A percentile compares a stretch with the other conserved stretches of the same genome.
phyloP scores from a whole-genome alignment of 306 rosid genomes.

The Adenanthera pavonina region DNA sequence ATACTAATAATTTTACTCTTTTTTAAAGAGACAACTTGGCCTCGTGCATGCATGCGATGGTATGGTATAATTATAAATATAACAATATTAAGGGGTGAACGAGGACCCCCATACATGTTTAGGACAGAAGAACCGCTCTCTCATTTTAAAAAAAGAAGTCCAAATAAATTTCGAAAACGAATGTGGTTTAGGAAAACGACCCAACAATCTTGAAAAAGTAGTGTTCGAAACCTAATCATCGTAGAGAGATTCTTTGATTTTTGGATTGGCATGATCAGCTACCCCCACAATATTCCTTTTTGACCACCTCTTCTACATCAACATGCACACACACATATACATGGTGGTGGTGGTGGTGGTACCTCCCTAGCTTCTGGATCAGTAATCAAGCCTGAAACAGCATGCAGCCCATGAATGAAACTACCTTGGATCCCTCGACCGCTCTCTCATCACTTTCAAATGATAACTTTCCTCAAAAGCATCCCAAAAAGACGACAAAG shows the following conservation, averaged over 20 bases:
- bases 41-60: no score
- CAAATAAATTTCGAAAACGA: background rate
- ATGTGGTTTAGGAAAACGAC: conserved; percentile 57
- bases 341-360: conserved; percentile 53
- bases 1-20: no score
- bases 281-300: conserved; percentile 48
- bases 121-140: background rate
- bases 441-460: conserved; percentile 79
- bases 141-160: background rate
- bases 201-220: conserved; percentile 63
- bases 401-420: conserved; percentile 69
- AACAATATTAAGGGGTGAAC: no score
- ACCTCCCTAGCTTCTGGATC: conserved; percentile 32
- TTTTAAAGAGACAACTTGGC: no score
- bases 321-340: background rate
- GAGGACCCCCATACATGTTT: background rate
- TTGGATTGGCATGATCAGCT: conserved; percentile 53
- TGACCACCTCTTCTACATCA: conserved; percentile 57
- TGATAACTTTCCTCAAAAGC: conserved; percentile 60
- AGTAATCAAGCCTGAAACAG: conserved; percentile 39
- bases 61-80: no score
- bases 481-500: conserved; percentile 43
- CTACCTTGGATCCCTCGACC: conserved; percentile 84
- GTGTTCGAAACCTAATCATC: conserved; percentile 38
- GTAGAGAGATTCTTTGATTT: conserved; percentile 39